Conservation (phyloP, 306 rosid genomes). For the Morella rubra region DNA sequence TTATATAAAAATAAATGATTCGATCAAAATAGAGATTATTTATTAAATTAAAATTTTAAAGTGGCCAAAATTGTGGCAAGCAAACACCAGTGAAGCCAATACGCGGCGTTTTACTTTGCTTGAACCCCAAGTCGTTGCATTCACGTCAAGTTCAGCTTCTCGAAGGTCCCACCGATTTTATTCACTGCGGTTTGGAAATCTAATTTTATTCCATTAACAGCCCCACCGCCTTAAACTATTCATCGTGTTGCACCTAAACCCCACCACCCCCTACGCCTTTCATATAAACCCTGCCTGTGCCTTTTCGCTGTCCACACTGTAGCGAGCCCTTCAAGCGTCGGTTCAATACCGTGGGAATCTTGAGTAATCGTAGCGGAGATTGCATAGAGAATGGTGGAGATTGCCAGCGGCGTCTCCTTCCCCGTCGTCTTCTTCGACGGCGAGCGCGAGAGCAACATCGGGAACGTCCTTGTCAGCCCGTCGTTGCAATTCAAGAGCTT, state of each 20-base stretch:
- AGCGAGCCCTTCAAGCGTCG: not conserved
- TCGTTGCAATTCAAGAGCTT: conserved; percentile 43
- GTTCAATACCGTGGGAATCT: not conserved
- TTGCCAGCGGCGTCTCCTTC: conserved; percentile 20
- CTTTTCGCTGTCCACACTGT: too few species aligned
- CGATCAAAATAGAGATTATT: too few species aligned
- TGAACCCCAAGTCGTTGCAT: not conserved
- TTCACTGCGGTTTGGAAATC: too few species aligned
- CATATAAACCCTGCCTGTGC: too few species aligned
- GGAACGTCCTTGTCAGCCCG: conserved; percentile 40
- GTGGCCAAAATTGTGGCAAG: too few species aligned
- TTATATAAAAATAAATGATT: too few species aligned
- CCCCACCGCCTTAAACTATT: not conserved
- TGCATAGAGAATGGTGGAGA: conserved; percentile 28
- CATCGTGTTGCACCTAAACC: not conserved
- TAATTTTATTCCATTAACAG: not conserved
- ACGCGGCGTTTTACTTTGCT: not conserved
- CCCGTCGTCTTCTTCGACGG: conserved; percentile 62
- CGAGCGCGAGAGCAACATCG: conserved; percentile 41
- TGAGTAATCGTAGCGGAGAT: conserved; percentile 1
- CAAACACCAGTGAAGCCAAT: not conserved
- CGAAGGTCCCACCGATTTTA: not conserved
- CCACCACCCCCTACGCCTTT: too few species aligned
- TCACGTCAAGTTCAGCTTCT: not conserved
- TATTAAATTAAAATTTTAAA: too few species aligned